Evolutionary conservation across 2,329 filamentous ascomycete species (phyloP), one percentile per base, ranked within the genome.

Genomic region (Pseudogymnoascus sp.): DNA sequence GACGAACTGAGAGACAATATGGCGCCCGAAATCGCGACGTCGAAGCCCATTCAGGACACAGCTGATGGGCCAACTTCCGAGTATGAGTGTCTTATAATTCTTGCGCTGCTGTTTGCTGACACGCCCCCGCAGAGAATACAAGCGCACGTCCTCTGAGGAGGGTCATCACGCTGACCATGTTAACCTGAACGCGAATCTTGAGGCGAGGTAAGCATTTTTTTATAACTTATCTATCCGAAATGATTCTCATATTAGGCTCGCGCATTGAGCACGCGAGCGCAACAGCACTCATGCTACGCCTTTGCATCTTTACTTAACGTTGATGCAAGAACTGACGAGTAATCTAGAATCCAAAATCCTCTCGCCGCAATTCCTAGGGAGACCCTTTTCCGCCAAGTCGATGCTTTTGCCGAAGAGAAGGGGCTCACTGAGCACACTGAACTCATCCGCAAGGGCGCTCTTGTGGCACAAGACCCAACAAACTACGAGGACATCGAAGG

Each of bases 391-490:
- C 70, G 72, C 53, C 76, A 84, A 61, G 85, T 85, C 49, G 78
- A 84, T 62, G 77, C 76, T n/a, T 89, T 88, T 68, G 86, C 84
- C 37, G 76, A 77, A 8, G 75, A 80, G 46, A 82, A 88, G 66
- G 79, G 79, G 25, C 78, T 91, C 37, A 73, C 76, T 3, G 82
- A 86, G 63, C 80, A 87, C 66, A 74, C 83, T 6, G 74, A 76
- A 3, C 71, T 87, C n/a, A 78, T 91, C 63, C 79, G 82, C 61
- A 87, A 86, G 67, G 89, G 88, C 36, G 89, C 89, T 3, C 79
- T 92, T 11, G 82, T 91, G 14, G 89, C 89, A 2, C 88, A 90
- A 72, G 84, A 87, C 67, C 88, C 88, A 0, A 75, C 77, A 12
- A 77, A 79, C 23, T 89, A 81, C 72, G 86, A 89, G 63, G 76